These are phyloP conservation scores for Paramecium primaurelia DNA, from an alignment of 73 alveolate genomes.

Conservation along the genomic window DNA sequence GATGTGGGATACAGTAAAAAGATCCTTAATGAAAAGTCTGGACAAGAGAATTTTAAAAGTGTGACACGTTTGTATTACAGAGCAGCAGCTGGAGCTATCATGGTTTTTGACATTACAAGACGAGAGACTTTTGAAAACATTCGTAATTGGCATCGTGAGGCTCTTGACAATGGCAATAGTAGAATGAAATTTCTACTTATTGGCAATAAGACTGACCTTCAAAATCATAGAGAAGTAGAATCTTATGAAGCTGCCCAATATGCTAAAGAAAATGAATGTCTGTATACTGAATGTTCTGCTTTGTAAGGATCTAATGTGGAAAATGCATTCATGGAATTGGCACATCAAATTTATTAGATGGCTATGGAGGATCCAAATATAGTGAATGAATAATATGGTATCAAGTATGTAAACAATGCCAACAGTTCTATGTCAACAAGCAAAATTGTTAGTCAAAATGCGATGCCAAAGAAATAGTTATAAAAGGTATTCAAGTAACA, in stretches of 20 bases:
- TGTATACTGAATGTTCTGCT: background rate
- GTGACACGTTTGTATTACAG: constrained; percentile 68
- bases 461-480: background rate
- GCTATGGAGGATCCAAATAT: background rate
- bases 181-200: constrained; percentile 51
- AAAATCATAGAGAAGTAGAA: background rate
- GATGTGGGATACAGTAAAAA: constrained; percentile 67
- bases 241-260: background rate
- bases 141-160: constrained; percentile 64
- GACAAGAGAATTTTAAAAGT: constrained; percentile 68
- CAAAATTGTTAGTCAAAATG: background rate
- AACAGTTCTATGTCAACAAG: background rate
- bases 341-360: background rate
- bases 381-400: background rate
- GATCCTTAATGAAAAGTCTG: constrained; percentile 50
- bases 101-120: constrained; percentile 65
- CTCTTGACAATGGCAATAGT: constrained; percentile 56
- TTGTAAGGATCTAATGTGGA: background rate
- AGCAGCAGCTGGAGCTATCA: constrained; percentile 67
- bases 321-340: constrained; percentile 41
- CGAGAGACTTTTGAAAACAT: constrained; percentile 64
- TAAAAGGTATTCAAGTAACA: background rate
- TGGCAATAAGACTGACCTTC: constrained; percentile 66
- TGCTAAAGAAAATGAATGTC: background rate
- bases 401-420: background rate